These are phyloP conservation scores for Camelina neglecta DNA, from an alignment of 345 rosid species.

Conservation along the genomic window DNA sequence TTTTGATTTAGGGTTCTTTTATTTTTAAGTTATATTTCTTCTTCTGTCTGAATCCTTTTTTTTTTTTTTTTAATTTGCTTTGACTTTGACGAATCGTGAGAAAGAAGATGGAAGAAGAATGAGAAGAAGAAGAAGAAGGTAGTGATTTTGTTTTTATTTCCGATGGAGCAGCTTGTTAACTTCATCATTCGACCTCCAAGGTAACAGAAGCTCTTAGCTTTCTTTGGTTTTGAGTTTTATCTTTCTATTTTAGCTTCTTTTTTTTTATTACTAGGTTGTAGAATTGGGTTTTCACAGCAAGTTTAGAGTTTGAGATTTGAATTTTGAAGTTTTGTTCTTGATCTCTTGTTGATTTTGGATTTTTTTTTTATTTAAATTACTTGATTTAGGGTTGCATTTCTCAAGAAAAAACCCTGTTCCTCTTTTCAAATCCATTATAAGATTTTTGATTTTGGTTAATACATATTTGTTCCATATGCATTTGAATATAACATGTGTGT, in stretches of 20 bases:
- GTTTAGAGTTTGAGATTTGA: conserved; percentile 26
- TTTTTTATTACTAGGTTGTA: conserved; percentile 16
- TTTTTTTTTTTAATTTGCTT: background rate
- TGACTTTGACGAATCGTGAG: background rate
- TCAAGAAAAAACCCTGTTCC: background rate
- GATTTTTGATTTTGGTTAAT: background rate
- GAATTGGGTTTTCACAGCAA: background rate
- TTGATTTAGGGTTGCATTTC: conserved; percentile 16
- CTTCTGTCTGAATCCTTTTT: background rate
- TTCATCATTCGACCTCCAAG: conserved; percentile 98
- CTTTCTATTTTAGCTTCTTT: background rate
- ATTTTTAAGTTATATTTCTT: background rate
- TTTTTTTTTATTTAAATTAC: background rate
- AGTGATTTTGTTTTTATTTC: conserved; percentile 5
- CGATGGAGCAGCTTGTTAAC: conserved; percentile 68
- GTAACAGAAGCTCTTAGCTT: conserved; percentile 38
- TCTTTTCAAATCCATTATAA: background rate
- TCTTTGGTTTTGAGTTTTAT: conserved; percentile 5
- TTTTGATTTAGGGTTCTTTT: conserved; percentile 8
- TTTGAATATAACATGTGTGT: conserved; percentile 1
- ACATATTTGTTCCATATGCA: conserved; percentile 12
- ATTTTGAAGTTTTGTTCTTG: background rate
- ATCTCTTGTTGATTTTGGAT: conserved; percentile 12
- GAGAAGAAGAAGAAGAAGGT: conserved; percentile 29
- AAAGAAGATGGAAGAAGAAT: conserved; percentile 11